Percentiles rank a stretch among this genome's conserved stretches.
Evolutionary conservation across 2,329 filamentous ascomycete species (phyloP).

Genomic region (Trichoderma gracile): DNA sequence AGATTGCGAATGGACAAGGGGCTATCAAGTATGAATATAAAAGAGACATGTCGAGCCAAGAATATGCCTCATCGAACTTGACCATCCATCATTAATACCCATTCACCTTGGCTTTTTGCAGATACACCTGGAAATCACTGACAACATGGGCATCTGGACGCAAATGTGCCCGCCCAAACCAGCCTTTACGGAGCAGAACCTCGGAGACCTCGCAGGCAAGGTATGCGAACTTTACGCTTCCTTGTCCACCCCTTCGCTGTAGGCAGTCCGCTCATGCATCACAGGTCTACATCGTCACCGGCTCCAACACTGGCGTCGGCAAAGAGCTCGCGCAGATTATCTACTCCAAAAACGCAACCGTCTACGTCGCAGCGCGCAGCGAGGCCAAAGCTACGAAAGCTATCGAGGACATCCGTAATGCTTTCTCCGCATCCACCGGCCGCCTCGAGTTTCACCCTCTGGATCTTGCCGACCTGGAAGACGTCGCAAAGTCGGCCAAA

Average conservation of each 20-base stretch:
- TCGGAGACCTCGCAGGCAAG: constrained; percentile 54
- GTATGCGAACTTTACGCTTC: constrained; percentile 43
- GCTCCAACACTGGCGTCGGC: constrained; percentile 46
- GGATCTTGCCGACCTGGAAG: constrained; percentile 43
- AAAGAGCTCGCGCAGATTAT: constrained; percentile 54
- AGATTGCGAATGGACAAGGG: background rate
- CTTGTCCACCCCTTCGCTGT: too few species aligned
- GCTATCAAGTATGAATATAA: background rate
- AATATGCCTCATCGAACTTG: background rate
- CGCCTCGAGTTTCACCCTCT: constrained; percentile 42
- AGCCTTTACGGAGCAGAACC: constrained; percentile 53
- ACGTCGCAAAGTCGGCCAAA: constrained; percentile 34
- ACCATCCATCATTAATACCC: background rate
- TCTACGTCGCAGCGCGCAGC: constrained; percentile 55
- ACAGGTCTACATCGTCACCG: constrained; percentile 54
- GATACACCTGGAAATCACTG: too few species aligned
- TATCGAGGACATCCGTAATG: constrained; percentile 38
- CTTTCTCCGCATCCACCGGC: constrained; percentile 29
- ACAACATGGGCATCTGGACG: background rate
- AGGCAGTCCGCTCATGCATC: background rate
- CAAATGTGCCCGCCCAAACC: constrained; percentile 24
- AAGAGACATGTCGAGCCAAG: background rate
- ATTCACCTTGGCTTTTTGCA: background rate
- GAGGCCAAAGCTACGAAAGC: constrained; percentile 45
- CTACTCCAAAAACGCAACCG: constrained; percentile 53